These are phyloP conservation scores for Phlebiopsis flavidoalba DNA, from an alignment of 768 basidiomycete species.

Conservation along the genomic window DNA sequence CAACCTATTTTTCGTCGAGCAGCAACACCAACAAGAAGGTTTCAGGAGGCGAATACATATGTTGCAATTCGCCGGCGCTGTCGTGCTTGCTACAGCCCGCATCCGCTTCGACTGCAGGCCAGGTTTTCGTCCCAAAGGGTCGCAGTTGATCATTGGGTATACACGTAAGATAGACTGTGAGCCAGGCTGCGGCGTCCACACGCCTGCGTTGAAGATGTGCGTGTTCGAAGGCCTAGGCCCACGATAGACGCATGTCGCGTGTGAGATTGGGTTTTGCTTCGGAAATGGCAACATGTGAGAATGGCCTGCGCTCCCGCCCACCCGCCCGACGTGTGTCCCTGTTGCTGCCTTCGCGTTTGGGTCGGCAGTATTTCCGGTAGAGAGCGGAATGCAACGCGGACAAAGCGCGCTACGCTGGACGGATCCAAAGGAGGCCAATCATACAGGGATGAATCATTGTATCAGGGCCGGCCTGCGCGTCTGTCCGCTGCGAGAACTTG, in stretches of 20 bases:
- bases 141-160: not conserved
- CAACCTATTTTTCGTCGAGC: not conserved
- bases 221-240: not conserved
- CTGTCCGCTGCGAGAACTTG: not conserved
- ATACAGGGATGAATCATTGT: not conserved
- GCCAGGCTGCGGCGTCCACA: conserved; percentile 3
- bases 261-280: not conserved
- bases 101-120: not conserved
- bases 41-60: not conserved
- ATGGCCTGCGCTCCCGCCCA: not conserved
- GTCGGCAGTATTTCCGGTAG: conserved; percentile 1
- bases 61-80: not conserved
- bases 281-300: not conserved
- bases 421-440: not conserved
- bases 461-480: not conserved
- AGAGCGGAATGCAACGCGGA: not conserved
- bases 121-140: not conserved
- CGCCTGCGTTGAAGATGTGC: not conserved
- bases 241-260: not conserved
- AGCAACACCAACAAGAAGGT: not conserved
- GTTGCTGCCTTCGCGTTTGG: not conserved
- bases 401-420: not conserved
- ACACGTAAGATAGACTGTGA: not conserved
- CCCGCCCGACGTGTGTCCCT: not conserved
- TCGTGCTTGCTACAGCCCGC: not conserved